Conservation (phyloP, 2,329 filamentous ascomycete species). For the Fusarium clavum region DNA sequence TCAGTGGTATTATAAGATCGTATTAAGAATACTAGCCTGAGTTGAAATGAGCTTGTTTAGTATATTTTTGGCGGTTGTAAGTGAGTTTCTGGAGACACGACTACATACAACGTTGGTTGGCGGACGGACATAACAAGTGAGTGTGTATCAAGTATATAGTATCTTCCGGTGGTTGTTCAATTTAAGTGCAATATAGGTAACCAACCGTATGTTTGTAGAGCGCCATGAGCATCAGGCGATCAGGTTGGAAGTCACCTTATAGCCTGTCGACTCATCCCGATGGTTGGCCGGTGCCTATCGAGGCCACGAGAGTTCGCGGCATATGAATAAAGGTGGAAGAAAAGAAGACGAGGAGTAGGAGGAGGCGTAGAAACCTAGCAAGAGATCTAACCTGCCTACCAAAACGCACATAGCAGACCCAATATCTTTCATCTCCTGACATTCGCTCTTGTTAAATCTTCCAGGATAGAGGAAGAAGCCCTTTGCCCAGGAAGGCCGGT, state of each 20-base stretch:
- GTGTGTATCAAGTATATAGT: not conserved
- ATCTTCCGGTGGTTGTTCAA: not conserved
- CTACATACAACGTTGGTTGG: not conserved
- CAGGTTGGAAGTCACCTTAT: not conserved
- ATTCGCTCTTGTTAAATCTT: too few species aligned
- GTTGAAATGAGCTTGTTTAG: not conserved
- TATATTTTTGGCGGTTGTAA: not conserved
- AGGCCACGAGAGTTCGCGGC: too few species aligned
- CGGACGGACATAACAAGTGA: too few species aligned
- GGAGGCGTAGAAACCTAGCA: too few species aligned
- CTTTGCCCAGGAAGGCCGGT: too few species aligned
- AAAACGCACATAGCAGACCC: too few species aligned
- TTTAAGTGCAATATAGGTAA: not conserved
- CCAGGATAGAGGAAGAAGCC: too few species aligned
- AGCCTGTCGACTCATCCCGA: not conserved
- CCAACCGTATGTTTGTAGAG: not conserved
- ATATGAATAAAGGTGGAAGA: too few species aligned
- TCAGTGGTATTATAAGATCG: not conserved
- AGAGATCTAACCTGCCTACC: too few species aligned
- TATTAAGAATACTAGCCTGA: not conserved
- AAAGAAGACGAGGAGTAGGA: too few species aligned
- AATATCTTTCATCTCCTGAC: too few species aligned
- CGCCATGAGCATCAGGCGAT: not conserved
- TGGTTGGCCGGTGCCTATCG: too few species aligned
- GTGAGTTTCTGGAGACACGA: not conserved